Conservation (phyloP, 192 early-diverging fungal species). For the Jimgerdemannia lactiflua region DNA sequence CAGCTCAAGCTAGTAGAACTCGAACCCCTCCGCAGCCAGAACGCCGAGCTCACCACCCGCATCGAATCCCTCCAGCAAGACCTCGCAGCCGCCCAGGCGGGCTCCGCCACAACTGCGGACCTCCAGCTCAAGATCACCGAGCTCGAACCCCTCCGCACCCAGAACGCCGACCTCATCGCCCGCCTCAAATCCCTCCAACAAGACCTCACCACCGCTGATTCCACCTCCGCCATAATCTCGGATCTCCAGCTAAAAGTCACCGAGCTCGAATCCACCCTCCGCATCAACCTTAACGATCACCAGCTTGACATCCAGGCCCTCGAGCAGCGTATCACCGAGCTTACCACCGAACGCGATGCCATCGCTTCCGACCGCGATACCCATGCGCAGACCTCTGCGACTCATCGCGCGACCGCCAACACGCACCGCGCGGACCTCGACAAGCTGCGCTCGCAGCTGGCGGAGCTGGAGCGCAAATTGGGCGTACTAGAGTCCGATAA, state of each 20-base stretch:
- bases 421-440: neutral
- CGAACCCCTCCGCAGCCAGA: slow-evolving; percentile 15
- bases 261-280: neutral
- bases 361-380: neutral
- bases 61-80: slow-evolving; percentile 5
- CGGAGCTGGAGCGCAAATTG: slow-evolving; percentile 2
- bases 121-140: neutral
- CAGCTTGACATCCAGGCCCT: slow-evolving; percentile 12
- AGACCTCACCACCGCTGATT: neutral
- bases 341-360: neutral
- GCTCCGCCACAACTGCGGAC: neutral
- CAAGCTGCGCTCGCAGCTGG: neutral
- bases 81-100: neutral
- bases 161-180: slow-evolving; percentile 14
- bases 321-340: slow-evolving; percentile 18
- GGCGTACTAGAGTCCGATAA: slow-evolving; percentile 33
- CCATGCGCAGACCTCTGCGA: neutral
- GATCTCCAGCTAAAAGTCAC: neutral
- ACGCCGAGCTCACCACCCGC: slow-evolving; percentile 14
- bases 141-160: slow-evolving; percentile 11
- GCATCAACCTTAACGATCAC: neutral
- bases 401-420: neutral
- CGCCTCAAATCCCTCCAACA: slow-evolving; percentile 11
- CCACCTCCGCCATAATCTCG: neutral
- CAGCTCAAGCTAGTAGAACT: neutral